Base-by-base conservation (phyloP, 73 alveolate species). In the Paramecium sonneborni region DNA sequence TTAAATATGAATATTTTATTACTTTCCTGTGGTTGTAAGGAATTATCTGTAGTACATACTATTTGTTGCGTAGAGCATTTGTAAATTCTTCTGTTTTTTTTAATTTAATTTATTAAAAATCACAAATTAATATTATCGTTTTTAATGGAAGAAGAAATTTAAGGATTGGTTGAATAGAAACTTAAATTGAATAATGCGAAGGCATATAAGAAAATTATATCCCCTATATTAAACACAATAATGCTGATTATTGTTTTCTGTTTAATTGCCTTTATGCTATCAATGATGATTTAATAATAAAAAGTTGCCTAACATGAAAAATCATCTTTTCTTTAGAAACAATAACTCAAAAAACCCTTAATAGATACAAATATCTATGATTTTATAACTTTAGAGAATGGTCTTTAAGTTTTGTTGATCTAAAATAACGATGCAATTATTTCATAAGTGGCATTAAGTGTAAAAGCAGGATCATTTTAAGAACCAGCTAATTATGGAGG, bases 401-500 rank as follows among this genome's bases (percentile, higher is more conserved):
- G 92, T 2, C 90, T 95, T 41, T 86, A 85, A 85, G 85, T 87
- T 26, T 30, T 95, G 21, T 76, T 92, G 37, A 93, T 95, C 26
- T 88, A 93, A 3, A 96, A 95, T 85, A 94, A 88, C 35, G 82
- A 62, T 24, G 88, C 97, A 48, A 85, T 93, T 10, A 92, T 76
- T 52, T 76, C 95, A 74, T 74, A 97, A 85, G 97, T 96, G 23
- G 90, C 98, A 37, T 52, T 96, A 44, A 85, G 92, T 74, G 98
- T 96, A 48, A 70, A 93, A 69, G 95, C 92, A 10, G 98, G 98
- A 6, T 57, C 86, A 30, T 79, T 87, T 35, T 62, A 44, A 28
- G 97, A 96, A 46, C 94, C 95, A 5, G 57, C 38, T 41, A 96
- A 96, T 46, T 85, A 28, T 58, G 95, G 72, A 24, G 98, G 98